Evolutionary conservation across 2,329 filamentous ascomycete genomes (phyloP).

Genomic region (Calonectria multiphialidica): DNA sequence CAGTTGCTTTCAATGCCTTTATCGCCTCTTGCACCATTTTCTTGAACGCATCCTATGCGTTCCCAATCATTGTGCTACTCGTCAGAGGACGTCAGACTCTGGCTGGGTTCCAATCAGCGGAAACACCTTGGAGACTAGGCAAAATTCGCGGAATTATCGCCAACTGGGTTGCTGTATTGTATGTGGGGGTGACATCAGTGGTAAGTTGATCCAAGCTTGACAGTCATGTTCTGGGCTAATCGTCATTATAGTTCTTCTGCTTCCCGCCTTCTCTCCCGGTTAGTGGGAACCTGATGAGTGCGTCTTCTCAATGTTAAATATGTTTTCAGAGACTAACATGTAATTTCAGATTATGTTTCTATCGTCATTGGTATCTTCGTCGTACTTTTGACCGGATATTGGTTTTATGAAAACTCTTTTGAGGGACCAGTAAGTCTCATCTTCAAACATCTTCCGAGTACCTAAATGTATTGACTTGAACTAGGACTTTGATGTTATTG

Average conservation of each 20-base stretch:
- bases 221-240: neutral
- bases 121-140: constrained; percentile 30
- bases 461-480: neutral
- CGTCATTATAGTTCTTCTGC: constrained; percentile 31
- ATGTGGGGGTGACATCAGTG: constrained; percentile 32
- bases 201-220: neutral
- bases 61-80: constrained; percentile 29
- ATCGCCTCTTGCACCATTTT: constrained; percentile 36
- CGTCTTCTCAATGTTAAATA: neutral
- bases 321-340: neutral
- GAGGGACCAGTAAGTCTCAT: constrained; percentile 31
- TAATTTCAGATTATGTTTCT: constrained; percentile 44
- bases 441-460: neutral
- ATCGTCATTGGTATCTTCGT: constrained; percentile 52
- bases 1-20: constrained; percentile 35
- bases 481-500: neutral
- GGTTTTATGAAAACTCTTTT: constrained; percentile 33
- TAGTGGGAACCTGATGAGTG: constrained; percentile 31
- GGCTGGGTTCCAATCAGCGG: neutral
- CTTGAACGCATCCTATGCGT: constrained; percentile 35
- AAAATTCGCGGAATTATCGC: constrained; percentile 19
- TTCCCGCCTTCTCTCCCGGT: constrained; percentile 34
- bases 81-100: constrained; percentile 11
- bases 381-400: constrained; percentile 25
- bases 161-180: constrained; percentile 33